phyloP scores from a whole-genome alignment of 139 green algal species.

The Micractinium conductrix region DNA sequence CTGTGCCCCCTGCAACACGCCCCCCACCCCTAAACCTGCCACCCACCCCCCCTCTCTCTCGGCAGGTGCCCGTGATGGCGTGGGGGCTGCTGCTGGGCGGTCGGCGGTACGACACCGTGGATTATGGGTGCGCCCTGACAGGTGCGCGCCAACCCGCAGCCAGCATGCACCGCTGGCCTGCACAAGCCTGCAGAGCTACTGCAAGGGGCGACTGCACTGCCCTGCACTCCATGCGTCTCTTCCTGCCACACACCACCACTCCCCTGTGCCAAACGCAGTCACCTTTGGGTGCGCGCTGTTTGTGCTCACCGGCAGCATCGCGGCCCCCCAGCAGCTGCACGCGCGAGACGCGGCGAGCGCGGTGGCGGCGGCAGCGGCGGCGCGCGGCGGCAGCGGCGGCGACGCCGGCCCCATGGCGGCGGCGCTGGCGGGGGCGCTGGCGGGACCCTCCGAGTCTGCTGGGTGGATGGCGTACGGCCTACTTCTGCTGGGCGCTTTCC shows the following conservation, averaged over 20 bases:
- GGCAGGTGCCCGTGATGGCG: constrained; percentile 48
- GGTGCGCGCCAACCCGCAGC: too few relatives aligned
- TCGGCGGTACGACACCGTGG: constrained; percentile 45
- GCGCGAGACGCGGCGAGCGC: background rate
- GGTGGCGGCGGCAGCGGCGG: background rate
- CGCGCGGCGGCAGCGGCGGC: background rate
- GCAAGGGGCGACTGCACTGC: too few relatives aligned
- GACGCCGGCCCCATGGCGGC: background rate
- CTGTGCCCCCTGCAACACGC: background rate
- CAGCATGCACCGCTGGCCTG: too few relatives aligned
- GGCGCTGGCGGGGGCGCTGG: constrained; percentile 38
- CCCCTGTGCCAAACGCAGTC: too few relatives aligned
- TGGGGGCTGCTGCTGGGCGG: constrained; percentile 44
- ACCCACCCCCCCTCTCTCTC: background rate
- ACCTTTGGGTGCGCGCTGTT: constrained; percentile 92
- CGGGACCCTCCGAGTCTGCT: constrained; percentile 45
- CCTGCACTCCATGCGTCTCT: too few relatives aligned
- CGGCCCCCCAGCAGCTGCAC: constrained; percentile 10
- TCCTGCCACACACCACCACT: too few relatives aligned
- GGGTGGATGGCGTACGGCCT: constrained; percentile 57
- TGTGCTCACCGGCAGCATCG: constrained; percentile 55
- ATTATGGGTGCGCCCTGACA: constrained; percentile 79
- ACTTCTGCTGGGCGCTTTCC: constrained; percentile 86
- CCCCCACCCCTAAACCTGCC: too few relatives aligned
- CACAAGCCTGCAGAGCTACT: too few relatives aligned